Percentiles rank a stretch among this genome's conserved stretches.
These are phyloP conservation scores for Scheffersomyces titani DNA, from an alignment of 1,139 yeast genomes.

Conservation along the genomic window DNA sequence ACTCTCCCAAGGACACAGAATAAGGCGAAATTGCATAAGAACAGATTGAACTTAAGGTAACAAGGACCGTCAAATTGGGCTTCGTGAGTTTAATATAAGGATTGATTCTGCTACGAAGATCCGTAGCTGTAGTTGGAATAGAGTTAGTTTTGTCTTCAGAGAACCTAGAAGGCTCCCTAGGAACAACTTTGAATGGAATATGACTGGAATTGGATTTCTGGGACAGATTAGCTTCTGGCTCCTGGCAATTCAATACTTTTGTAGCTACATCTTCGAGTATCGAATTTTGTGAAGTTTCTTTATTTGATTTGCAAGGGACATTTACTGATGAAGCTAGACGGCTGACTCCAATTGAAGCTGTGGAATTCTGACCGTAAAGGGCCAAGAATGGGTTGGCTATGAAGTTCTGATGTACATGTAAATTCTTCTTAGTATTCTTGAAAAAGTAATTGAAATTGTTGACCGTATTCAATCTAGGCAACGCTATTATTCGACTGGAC, in stretches of 20 bases:
- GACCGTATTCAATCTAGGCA: slow-evolving; percentile 30
- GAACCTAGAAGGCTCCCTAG: slow-evolving; percentile 20
- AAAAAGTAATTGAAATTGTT: slow-evolving; percentile 42
- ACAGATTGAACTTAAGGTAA: slow-evolving; percentile 88
- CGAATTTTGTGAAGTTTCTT: slow-evolving; percentile 4
- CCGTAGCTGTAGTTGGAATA: slow-evolving; percentile 13
- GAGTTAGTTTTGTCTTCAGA: slow-evolving; percentile 2
- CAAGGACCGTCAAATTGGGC: slow-evolving; percentile 84
- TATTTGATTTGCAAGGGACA: neutral
- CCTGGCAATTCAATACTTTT: slow-evolving; percentile 43
- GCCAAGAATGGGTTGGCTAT: slow-evolving; percentile 33
- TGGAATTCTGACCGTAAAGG: neutral
- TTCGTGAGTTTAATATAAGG: slow-evolving; percentile 82
- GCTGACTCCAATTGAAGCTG: neutral
- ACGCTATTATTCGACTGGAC: slow-evolving; percentile 23
- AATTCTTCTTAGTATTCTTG: slow-evolving; percentile 35
- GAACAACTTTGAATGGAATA: slow-evolving; percentile 62
- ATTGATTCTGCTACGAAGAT: slow-evolving; percentile 37
- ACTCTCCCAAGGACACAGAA: slow-evolving; percentile 68
- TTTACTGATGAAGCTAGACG: neutral
- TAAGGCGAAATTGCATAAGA: slow-evolving; percentile 91
- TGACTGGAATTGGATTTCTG: slow-evolving; percentile 23
- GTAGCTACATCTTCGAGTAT: slow-evolving; percentile 31
- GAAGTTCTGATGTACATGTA: slow-evolving; percentile 36
- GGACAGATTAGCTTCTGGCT: slow-evolving; percentile 29